Percentiles rank a stretch among this genome's conserved stretches.
Conservation (phyloP, 495 filamentous ascomycete genomes). For the Rostrohypoxylon terebratum region DNA sequence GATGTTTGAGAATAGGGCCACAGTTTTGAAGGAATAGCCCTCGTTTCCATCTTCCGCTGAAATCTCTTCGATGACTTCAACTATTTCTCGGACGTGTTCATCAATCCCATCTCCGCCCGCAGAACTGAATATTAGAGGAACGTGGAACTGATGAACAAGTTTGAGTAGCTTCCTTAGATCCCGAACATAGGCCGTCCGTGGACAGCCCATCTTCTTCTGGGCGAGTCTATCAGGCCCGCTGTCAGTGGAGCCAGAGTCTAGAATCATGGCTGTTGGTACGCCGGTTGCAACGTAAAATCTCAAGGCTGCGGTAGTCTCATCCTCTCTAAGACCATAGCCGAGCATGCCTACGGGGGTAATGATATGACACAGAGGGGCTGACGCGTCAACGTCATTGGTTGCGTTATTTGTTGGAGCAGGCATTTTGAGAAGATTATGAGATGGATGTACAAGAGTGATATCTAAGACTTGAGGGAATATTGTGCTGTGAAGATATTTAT, state of each 20-base stretch:
- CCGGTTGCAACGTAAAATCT: slow-evolving; percentile 45
- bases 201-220: slow-evolving; percentile 51
- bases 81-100: slow-evolving; percentile 57
- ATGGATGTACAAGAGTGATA: background rate
- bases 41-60: slow-evolving; percentile 45
- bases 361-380: slow-evolving; percentile 51
- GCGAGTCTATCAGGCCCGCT: slow-evolving; percentile 60
- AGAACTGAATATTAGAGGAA: slow-evolving; percentile 60
- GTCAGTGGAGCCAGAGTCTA: slow-evolving; percentile 64
- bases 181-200: slow-evolving; percentile 52
- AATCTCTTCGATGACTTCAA: slow-evolving; percentile 53
- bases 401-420: slow-evolving; percentile 12
- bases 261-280: slow-evolving; percentile 58
- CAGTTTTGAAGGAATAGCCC: slow-evolving; percentile 54
- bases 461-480: background rate
- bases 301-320: slow-evolving; percentile 43
- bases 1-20: slow-evolving; percentile 56
- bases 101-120: slow-evolving; percentile 62
- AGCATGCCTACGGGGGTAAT: slow-evolving; percentile 63
- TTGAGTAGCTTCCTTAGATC: slow-evolving; percentile 57
- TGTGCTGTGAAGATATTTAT: background rate
- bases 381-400: slow-evolving; percentile 16
- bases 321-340: slow-evolving; percentile 60
- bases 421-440: slow-evolving; percentile 19
- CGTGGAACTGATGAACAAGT: slow-evolving; percentile 45